Percentiles rank a stretch among this genome's conserved stretches.
phyloP scores from a whole-genome alignment of 306 rosid species.

The Begonia fuchsioides region DNA sequence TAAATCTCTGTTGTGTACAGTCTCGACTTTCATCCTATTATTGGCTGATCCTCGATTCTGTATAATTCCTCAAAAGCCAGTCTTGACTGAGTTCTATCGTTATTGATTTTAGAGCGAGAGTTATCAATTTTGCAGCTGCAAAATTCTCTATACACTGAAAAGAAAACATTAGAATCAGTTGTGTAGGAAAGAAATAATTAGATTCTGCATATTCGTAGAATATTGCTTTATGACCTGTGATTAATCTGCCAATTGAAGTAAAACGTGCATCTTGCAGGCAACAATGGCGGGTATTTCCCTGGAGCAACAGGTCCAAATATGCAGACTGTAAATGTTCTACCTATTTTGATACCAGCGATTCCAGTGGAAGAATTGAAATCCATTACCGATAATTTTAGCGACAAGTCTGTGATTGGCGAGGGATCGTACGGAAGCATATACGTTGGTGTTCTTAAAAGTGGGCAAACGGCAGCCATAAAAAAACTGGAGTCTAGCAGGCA shows the following conservation, averaged over 20 bases:
- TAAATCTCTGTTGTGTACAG: no score
- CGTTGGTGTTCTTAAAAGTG: slow-evolving; percentile 32
- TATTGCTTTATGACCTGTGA: no score
- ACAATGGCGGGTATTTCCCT: not conserved
- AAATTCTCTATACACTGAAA: no score
- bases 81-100: no score
- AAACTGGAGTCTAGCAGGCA: slow-evolving; percentile 61
- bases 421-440: slow-evolving; percentile 78
- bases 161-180: no score
- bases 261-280: not conserved
- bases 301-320: slow-evolving; percentile 10
- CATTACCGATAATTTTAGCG: slow-evolving; percentile 53
- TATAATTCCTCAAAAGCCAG: no score
- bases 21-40: no score
- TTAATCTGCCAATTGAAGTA: no score
- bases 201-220: not conserved
- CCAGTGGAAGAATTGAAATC: slow-evolving; percentile 54
- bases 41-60: no score
- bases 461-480: slow-evolving; percentile 51
- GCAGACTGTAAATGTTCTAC: slow-evolving; percentile 26
- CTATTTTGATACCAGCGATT: slow-evolving; percentile 51
- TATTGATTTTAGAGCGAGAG: no score
- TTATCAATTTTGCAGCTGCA: no score
- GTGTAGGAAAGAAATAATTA: not conserved
- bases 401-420: slow-evolving; percentile 56